Percentiles rank a stretch among this genome's conserved stretches.
Evolutionary conservation across 192 early-diverging fungal species (phyloP).

Genomic region (Umbelopsis sp.): DNA sequence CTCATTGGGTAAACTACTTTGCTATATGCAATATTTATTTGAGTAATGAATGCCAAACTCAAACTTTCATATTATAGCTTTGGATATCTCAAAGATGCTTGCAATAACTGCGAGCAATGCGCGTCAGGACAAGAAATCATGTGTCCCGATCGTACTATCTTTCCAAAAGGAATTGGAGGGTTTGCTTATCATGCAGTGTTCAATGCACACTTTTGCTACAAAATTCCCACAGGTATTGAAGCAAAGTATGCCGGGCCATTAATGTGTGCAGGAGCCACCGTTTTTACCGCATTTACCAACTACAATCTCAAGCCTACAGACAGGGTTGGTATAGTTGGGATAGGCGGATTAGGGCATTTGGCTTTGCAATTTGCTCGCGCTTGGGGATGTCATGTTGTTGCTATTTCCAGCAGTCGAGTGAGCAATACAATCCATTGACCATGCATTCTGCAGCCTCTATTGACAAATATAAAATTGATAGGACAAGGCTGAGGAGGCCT

Average conservation of each 20-base stretch:
- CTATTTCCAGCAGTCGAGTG: conserved; percentile 44
- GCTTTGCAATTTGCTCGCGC: conserved; percentile 60
- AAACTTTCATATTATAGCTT: conserved; percentile 48
- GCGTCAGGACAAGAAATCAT: conserved; percentile 57
- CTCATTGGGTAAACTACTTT: conserved; percentile 49
- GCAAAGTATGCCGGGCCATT: conserved; percentile 69
- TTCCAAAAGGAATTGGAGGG: conserved; percentile 63
- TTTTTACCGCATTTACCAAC: conserved; percentile 70
- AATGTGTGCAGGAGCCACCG: conserved; percentile 84
- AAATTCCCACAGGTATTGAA: conserved; percentile 57
- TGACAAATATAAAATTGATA: neutral
- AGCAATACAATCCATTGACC: neutral
- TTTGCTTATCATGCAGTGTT: conserved; percentile 55
- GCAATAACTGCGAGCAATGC: conserved; percentile 52
- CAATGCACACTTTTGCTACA: conserved; percentile 60
- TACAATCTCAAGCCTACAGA: conserved; percentile 63
- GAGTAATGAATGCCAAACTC: neutral
- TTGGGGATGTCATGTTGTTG: conserved; percentile 54
- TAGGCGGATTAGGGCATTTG: conserved; percentile 81
- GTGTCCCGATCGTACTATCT: conserved; percentile 53
- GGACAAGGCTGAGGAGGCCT: conserved; percentile 57
- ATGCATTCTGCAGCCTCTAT: neutral
- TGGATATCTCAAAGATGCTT: conserved; percentile 55
- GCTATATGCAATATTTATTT: neutral
- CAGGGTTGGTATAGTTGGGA: conserved; percentile 73